Evolutionary conservation across 192 early-diverging fungal genomes (phyloP), one percentile per base, ranked within the genome.

Genomic region (Funneliformis mosseae): DNA sequence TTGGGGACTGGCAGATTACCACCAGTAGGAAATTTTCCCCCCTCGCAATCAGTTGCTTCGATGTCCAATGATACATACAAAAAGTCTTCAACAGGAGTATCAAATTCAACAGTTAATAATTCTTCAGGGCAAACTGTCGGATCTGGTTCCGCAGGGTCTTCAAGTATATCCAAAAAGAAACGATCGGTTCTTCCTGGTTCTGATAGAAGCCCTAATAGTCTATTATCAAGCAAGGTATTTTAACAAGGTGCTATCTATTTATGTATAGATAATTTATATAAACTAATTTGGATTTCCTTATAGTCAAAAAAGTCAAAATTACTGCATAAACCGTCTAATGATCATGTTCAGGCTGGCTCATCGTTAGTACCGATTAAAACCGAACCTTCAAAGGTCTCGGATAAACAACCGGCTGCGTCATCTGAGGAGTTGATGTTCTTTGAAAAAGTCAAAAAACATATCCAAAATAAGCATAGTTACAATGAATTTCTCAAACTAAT

Each of bases 401-500:
- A 68, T 3, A 78, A 79, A 25, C 84, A 83, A 60, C 83, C 84
- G 5, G 70, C 84, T 14, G 85, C 85, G 16, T 86, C 92, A 0
- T 83, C 87, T 10, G 96, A 98, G 68, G 98, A 99, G 83, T 86
- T 96, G 8, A 94, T 95, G 45, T 95, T 99, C 80, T 99, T 99
- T 88, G 97, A 99, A 75, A 90, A 93, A 16, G 94, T 95, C 76
- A 96, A 96, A 81, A 89, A 90, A 45, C 88, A 92, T 80, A 95
- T 99, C 74, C 91, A 91, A 4, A 94, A 96, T 87, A 97, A 96
- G 69, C 85, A 88, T 18, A 92, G 93, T 0, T 99, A 98, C 83
- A 94, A 94, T 84, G 97, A 99, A 83, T 99, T 99, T 84, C 88
- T 99, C 64, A 99, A 98, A 83, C 86, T 98, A 3, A 86, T 99